Base-by-base conservation (phyloP, 352 stramenopile species). In the Pythium chondricola region DNA sequence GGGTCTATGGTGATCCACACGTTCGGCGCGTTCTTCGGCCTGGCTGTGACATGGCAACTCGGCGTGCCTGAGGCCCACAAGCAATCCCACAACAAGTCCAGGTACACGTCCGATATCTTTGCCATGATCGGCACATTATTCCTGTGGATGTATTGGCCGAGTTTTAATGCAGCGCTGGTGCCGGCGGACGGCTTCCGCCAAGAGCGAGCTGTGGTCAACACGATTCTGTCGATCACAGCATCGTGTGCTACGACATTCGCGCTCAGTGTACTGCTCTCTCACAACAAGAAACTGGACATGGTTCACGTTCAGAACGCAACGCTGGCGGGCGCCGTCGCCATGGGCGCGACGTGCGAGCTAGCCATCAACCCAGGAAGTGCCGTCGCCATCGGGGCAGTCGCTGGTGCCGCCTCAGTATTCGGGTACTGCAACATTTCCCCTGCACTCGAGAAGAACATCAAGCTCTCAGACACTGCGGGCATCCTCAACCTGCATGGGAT, bases 91-190 rank as follows among this genome's bases (percentile, higher is more conserved):
- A 85, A 83, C 64, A 71, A 60, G 16, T 89, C 81, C 14, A 56
- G 70, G 4, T 88, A 88, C 59, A 70, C 72, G 37, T 84, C 74
- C 29, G 76, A 88, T 36, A 63, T 88, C 43, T 77, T 90, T 45
- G 67, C 84, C 4, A 83, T 95, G 64, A 85, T 95, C 56, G 84
- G 84, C 6, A 92, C 84, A 24, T 70, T 89, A 13, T 83, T 93
- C 45, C 56, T 93, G 31, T 95, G 84, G 84, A 86, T 92, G 61
- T 95, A 83, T 57, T 95, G 84, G 84, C 82, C 84, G 18, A 86
- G 67, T 6, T 95, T 95, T 68, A 90, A 93, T 41, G 65, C 71
- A 1, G 82, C 82, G 20, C 59, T 90, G 8, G 80, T 88, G 22
- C 64, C 60, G 7, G 50, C 52, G 0, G 62, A 74, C 1, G 71